Evolutionary conservation across 2,329 filamentous ascomycete species (phyloP).

Genomic region (Sarocladiaceae sp.): DNA sequence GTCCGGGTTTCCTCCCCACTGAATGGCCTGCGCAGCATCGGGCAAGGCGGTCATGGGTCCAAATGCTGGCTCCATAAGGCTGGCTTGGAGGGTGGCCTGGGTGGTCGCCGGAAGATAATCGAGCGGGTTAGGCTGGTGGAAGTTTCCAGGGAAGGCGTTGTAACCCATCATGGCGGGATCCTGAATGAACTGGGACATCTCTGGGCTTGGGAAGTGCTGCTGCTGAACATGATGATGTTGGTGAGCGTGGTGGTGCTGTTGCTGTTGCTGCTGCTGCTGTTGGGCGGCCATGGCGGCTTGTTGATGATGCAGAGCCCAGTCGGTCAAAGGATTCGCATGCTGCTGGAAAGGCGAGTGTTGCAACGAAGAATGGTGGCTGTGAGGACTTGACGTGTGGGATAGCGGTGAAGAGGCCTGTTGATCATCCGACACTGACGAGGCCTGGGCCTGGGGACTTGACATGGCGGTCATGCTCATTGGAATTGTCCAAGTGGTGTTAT

Average conservation of each 20-base stretch:
- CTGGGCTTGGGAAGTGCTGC: constrained; percentile 36
- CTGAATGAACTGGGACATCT: constrained; percentile 51
- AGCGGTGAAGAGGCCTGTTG: constrained; percentile 44
- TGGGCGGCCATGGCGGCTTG: constrained; percentile 18
- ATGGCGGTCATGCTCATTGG: constrained; percentile 47
- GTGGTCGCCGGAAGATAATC: constrained; percentile 58
- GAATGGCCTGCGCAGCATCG: constrained; percentile 49
- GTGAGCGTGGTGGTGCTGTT: constrained; percentile 1
- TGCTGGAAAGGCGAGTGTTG: constrained; percentile 53
- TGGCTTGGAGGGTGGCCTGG: constrained; percentile 59
- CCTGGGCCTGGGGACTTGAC: constrained; percentile 37
- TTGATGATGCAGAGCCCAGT: constrained; percentile 58
- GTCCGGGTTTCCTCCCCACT: constrained; percentile 54
- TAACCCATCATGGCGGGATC: constrained; percentile 54
- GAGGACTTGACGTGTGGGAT: constrained; percentile 47
- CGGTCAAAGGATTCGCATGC: constrained; percentile 48
- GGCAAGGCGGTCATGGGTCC: constrained; percentile 52
- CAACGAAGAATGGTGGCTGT: constrained; percentile 43
- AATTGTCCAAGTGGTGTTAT: constrained; percentile 43
- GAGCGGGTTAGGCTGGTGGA: constrained; percentile 42
- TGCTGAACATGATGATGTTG: neutral
- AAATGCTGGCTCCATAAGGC: constrained; percentile 62
- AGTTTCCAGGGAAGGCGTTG: constrained; percentile 46
- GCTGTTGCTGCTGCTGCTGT: constrained; percentile 21
- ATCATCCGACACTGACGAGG: constrained; percentile 47